Evolutionary conservation across 305 asterid species (phyloP).

Genomic region (Solanum chacoense): DNA sequence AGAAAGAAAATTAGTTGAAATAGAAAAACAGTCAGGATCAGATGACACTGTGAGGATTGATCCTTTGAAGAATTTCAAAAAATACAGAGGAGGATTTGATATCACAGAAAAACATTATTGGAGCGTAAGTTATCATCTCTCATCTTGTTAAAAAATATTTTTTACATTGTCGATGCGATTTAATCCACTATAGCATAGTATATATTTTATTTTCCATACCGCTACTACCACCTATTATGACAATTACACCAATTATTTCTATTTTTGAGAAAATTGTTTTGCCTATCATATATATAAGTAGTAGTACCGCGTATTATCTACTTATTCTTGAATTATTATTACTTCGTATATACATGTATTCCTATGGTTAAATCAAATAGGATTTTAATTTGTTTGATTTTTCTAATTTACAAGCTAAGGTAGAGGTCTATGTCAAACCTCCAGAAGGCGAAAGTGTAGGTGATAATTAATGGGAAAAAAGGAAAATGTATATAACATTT

Average conservation of each 20-base stretch:
- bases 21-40: conserved; percentile 1
- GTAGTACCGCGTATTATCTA: too few relatives aligned
- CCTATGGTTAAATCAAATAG: too few relatives aligned
- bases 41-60: conserved; percentile 60
- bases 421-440: too few relatives aligned
- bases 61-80: conserved; percentile 55
- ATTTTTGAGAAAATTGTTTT: too few relatives aligned
- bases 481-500: background rate
- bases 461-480: background rate
- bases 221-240: background rate
- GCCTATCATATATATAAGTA: too few relatives aligned
- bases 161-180: background rate
- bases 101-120: conserved; percentile 64
- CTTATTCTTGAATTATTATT: too few relatives aligned
- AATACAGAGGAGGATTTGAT: conserved; percentile 81
- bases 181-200: background rate
- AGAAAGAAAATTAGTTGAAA: conserved; percentile 36
- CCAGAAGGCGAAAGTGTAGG: too few relatives aligned
- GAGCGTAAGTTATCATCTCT: conserved; percentile 44
- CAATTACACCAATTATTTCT: too few relatives aligned
- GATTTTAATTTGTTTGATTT: too few relatives aligned
- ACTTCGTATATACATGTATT: too few relatives aligned
- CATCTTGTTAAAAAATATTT: background rate
- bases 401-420: too few relatives aligned
- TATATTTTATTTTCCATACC: background rate